Evolutionary conservation across 2,329 filamentous ascomycete genomes (phyloP).

Genomic region (Cryphonectria parasitica): DNA sequence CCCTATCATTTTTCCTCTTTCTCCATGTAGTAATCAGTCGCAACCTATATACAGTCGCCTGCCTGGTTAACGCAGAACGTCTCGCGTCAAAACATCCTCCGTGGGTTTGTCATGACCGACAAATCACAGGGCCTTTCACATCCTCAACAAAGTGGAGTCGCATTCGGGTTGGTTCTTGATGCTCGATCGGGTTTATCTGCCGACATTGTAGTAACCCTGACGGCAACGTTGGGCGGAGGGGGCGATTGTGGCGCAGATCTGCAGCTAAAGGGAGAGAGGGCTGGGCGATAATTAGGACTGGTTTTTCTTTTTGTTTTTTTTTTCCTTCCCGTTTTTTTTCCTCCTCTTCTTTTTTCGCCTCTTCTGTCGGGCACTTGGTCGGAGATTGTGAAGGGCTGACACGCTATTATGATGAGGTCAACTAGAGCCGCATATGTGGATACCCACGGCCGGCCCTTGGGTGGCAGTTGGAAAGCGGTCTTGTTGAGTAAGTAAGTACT

Average conservation of each 20-base stretch:
- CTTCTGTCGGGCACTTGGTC: background rate
- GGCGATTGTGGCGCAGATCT: background rate
- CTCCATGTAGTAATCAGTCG: too few relatives aligned
- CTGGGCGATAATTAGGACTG: background rate
- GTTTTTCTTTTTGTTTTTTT: background rate
- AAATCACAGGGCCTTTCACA: background rate
- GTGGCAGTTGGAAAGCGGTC: background rate
- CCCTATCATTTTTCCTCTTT: too few relatives aligned
- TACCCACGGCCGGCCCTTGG: background rate
- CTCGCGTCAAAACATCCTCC: background rate
- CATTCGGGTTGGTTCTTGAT: background rate
- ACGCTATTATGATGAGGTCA: background rate
- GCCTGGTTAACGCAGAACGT: background rate
- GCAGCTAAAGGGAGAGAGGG: background rate
- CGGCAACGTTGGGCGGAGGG: too few relatives aligned
- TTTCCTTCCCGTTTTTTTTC: background rate
- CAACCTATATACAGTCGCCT: background rate
- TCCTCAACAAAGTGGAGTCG: background rate
- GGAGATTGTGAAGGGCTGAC: background rate
- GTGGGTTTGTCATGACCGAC: background rate
- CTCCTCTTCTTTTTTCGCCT: background rate
- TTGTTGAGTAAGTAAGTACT: background rate
- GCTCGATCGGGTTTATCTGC: background rate
- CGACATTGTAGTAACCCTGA: background rate
- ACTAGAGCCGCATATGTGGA: constrained; percentile 3